Evolutionary conservation across 2,329 filamentous ascomycete genomes (phyloP).

Genomic region (Lasiodiplodia hormozganensis): DNA sequence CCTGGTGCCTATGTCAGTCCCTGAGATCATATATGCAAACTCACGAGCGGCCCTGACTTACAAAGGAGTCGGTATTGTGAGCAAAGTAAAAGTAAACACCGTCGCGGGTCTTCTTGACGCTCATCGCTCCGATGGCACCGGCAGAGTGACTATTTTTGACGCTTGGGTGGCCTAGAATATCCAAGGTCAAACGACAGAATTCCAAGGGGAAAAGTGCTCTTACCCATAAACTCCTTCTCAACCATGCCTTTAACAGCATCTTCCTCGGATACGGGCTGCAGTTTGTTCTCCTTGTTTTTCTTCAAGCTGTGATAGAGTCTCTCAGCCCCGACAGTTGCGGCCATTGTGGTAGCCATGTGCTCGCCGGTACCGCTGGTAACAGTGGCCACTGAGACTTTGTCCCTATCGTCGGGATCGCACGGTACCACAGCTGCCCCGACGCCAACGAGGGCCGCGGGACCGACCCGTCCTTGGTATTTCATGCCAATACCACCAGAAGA

Average conservation of each 20-base stretch:
- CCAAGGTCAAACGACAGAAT: slow-evolving; percentile 2
- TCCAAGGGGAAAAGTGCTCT: slow-evolving; percentile 28
- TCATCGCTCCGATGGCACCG: slow-evolving; percentile 90
- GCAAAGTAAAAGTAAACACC: slow-evolving; percentile 90
- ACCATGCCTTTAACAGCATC: slow-evolving; percentile 80
- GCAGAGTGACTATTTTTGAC: slow-evolving; percentile 79
- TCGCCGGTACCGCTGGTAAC: slow-evolving; percentile 96
- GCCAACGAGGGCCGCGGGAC: slow-evolving; percentile 90
- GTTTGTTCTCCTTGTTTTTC: slow-evolving; percentile 63
- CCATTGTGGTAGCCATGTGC: slow-evolving; percentile 96
- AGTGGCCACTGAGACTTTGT: slow-evolving; percentile 74
- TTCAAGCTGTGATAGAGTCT: slow-evolving; percentile 77
- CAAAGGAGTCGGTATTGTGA: slow-evolving; percentile 90
- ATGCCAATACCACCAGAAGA: slow-evolving; percentile 98
- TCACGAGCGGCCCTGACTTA: slow-evolving; percentile 40
- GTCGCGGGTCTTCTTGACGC: slow-evolving; percentile 79
- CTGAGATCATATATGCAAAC: neutral
- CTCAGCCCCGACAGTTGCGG: slow-evolving; percentile 84
- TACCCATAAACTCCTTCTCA: slow-evolving; percentile 85
- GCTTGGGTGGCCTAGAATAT: slow-evolving; percentile 71
- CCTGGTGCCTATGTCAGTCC: slow-evolving; percentile 48
- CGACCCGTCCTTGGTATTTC: slow-evolving; percentile 92
- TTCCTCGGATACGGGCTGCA: slow-evolving; percentile 75
- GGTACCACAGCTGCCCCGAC: slow-evolving; percentile 92
- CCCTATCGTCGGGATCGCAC: slow-evolving; percentile 70